Base-by-base conservation (phyloP, 1,284 basidiomycete species). In the Mycosarcoma mackinlayi region DNA sequence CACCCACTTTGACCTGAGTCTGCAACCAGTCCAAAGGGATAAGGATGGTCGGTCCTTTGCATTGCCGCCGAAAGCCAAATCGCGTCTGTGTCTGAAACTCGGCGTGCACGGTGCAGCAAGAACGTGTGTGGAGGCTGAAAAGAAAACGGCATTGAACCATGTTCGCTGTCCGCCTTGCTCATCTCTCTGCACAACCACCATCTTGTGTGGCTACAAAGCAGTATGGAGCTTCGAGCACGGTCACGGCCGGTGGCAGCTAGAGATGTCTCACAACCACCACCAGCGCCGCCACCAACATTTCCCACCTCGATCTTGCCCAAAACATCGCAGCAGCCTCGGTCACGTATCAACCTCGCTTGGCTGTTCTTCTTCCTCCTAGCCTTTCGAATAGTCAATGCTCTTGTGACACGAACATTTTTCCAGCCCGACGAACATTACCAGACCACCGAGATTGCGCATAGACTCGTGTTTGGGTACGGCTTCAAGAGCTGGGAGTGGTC, bases 381-480 rank as follows among this genome's bases (percentile, higher is more conserved):
- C 3, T 55, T 87, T 42, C 83, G 86, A 16, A 37, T 83, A 5
- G 28, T 83, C 10, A 77, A 85, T 33, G 90, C 91, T 0, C 79
- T 94, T 13, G 84, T 86, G 23, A 94, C 92, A 0, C 87, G 88
- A 47, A 93, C 94, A 0, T 92, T 91, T 85, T 98, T 98, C 83
- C 94, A 98, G 82, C 95, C 96, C 2, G 96, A 99, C 84, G 96
- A 98, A 84, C 96, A 92, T 84, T 98, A 91, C 78, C 96, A 99
- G 82, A 88, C 93, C 9, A 87, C 96, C 38, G 96, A 99, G 82
- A 91, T 93, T 27, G 96, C 96, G 0, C 92, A 98, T 81, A 86
- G 86, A 50, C 83, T 90, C 40, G 92, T 95, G 53, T 98, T 93
- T 82, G 93, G 93, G 28, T 93, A 92, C 83, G 96, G 94, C 1